Percentiles rank a stretch among this genome's conserved stretches.
These are phyloP conservation scores for Candida boleticola DNA, from an alignment of 805 yeast species.

Conservation along the genomic window DNA sequence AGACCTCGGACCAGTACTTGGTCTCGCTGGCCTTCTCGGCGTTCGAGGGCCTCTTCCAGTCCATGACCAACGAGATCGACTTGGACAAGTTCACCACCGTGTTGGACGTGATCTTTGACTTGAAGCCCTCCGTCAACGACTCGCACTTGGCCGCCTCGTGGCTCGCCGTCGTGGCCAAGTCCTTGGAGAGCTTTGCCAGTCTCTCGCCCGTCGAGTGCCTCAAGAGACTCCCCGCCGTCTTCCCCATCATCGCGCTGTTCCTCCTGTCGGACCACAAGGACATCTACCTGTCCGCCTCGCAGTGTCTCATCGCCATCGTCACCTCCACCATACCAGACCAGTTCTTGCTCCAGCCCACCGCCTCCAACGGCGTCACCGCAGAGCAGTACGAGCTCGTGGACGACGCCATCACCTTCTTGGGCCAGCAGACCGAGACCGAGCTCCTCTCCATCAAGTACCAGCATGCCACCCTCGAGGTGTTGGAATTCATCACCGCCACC, in stretches of 20 bases:
- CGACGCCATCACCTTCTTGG: constrained; percentile 48
- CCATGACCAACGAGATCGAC: constrained; percentile 60
- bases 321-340: constrained; percentile 64
- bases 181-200: constrained; percentile 41
- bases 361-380: constrained; percentile 35
- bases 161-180: constrained; percentile 92
- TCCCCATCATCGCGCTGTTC: constrained; percentile 56
- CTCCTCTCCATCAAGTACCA: constrained; percentile 72
- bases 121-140: constrained; percentile 81
- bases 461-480: constrained; percentile 69
- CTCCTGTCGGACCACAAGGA: constrained; percentile 63
- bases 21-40: constrained; percentile 82
- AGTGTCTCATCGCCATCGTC: constrained; percentile 80
- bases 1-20: constrained; percentile 79
- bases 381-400: constrained; percentile 57
- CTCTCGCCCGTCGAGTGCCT: constrained; percentile 47
- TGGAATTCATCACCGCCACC: constrained; percentile 63
- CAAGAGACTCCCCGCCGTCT: constrained; percentile 47
- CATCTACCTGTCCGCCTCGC: constrained; percentile 75
- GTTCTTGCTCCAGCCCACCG: constrained; percentile 51
- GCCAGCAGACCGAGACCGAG: constrained; percentile 52
- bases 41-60: constrained; percentile 74
- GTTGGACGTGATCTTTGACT: constrained; percentile 67
- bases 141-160: constrained; percentile 88
- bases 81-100: constrained; percentile 62